Evolutionary conservation across 129 eudicot genomes (phyloP), one percentile per base, ranked within the genome.

Genomic region (Artemisia argyi): DNA sequence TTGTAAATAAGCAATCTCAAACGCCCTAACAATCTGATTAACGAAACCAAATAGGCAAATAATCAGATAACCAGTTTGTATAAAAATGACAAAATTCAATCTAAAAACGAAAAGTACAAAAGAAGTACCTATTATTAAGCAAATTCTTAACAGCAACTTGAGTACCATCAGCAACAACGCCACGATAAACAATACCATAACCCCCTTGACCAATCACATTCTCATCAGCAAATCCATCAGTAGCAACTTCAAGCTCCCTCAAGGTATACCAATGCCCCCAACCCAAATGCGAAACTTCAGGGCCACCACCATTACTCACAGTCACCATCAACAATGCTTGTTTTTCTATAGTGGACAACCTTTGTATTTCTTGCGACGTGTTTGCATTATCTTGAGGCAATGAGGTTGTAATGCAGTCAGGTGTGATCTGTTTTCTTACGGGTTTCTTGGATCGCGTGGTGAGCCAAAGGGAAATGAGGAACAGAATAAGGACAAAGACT

Each of bases 231-330:
- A 87, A 84, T 3, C 87, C 81, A 68, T 84, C 81, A 24, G 93
- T 87, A 54, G 93, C 82, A 49, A 2, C 77, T 77, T 87, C 89
- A 76, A 87, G 87, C 80, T 87, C 93, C 46, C 93, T 82, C 1
- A 87, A 73, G 0, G 93, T 87, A 77, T 87, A 87, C 93, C 93
- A 82, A 77, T 81, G 93, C 15, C 89, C 89, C 93, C 93, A 87
- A 0, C 93, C 93, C 82, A 87, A 39, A 82, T 87, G 93, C 3
- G 93, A 87, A 17, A 87, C 93, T 46, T 87, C 84, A 7, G 89
- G 92, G 1, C 80, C 92, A 39, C 76, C 85, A 61, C 68, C 30
- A 22, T 53, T 53, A 3, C 14, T 66, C 63, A 49, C 62, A 67
- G 16, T 73, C 69, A 53, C 81, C 48, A 80, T 15, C 3, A 81